Conservation (phyloP, 1,284 basidiomycete species). For the Melampsora americana region DNA sequence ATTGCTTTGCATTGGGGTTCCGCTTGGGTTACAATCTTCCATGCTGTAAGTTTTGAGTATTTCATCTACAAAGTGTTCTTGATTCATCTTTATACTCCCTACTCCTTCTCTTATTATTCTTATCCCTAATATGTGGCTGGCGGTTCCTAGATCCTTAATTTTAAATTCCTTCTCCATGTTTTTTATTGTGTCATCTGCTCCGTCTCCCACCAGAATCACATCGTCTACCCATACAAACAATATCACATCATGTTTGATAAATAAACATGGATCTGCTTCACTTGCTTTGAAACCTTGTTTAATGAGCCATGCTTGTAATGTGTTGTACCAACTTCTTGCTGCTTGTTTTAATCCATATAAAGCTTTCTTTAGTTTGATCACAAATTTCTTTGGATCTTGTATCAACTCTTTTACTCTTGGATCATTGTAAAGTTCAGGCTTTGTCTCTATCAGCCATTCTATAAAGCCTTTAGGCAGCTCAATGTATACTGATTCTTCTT, state of each 20-base stretch:
- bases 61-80: constrained; percentile 15
- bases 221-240: constrained; percentile 36
- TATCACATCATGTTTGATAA: background rate
- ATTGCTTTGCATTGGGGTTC: constrained; percentile 36
- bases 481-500: constrained; percentile 2
- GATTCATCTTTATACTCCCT: constrained; percentile 6
- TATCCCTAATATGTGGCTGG: constrained; percentile 30
- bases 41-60: constrained; percentile 17
- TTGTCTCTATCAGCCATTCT: constrained; percentile 26
- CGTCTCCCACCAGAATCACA: constrained; percentile 14
- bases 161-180: constrained; percentile 24
- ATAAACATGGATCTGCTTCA: constrained; percentile 33
- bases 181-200: constrained; percentile 8
- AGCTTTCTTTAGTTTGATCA: constrained; percentile 24
- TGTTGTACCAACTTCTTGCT: constrained; percentile 38
- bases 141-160: constrained; percentile 34
- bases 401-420: constrained; percentile 3
- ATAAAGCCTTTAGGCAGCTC: constrained; percentile 5
- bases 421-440: constrained; percentile 14
- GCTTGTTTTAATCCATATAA: constrained; percentile 43
- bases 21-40: constrained; percentile 21
- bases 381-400: constrained; percentile 12
- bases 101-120: constrained; percentile 9
- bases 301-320: constrained; percentile 24
- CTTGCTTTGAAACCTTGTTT: constrained; percentile 32